Evolutionary conservation across 257 asterid genomes (phyloP).

Genomic region (Solanum arcanum): DNA sequence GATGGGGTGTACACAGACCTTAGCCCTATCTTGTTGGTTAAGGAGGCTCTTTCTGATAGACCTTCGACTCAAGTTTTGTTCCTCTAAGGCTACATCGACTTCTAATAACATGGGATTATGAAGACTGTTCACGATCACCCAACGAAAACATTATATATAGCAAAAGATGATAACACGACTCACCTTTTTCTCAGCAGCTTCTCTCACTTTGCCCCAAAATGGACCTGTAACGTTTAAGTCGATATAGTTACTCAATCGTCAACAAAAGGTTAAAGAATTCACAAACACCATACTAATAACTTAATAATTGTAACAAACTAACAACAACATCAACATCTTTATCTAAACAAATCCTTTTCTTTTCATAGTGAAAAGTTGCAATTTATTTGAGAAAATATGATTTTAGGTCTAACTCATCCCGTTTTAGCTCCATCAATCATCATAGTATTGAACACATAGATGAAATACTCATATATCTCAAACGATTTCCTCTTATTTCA

Average conservation of each 20-base stretch:
- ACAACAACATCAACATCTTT: neutral
- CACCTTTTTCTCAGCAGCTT: conserved; percentile 2
- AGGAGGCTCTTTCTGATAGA: neutral
- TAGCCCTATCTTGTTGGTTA: neutral
- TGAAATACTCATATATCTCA: neutral
- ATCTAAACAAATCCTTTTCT: neutral
- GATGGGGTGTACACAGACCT: neutral
- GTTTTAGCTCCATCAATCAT: neutral
- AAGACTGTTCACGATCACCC: neutral
- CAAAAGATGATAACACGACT: neutral
- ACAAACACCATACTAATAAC: neutral
- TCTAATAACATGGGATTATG: neutral
- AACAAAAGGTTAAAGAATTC: neutral
- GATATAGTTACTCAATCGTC: neutral
- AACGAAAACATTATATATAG: neutral
- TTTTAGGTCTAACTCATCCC: neutral
- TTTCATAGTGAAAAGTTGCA: neutral
- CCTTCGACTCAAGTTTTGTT: neutral
- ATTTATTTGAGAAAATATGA: neutral
- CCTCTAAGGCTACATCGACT: neutral
- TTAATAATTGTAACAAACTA: neutral
- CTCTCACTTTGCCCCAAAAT: neutral
- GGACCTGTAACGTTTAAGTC: neutral
- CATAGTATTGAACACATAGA: neutral
- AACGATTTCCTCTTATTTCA: neutral